Base-by-base conservation (phyloP, 2,329 filamentous ascomycete genomes). In the Oidium heveae region DNA sequence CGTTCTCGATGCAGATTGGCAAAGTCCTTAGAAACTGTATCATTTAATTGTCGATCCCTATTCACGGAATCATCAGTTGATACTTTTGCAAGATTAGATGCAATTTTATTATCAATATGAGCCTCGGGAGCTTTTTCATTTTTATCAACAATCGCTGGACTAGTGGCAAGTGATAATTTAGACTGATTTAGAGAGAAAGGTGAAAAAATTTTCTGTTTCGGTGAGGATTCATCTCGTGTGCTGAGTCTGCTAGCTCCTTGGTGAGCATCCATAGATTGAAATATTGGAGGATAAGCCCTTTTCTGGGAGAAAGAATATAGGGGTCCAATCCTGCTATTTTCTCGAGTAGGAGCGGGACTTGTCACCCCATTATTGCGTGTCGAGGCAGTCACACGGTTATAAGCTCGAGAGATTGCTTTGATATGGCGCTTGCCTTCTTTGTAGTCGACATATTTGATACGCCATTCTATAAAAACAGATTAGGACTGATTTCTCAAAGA, bases 361-460 rank as follows among this genome's bases (percentile, higher is more conserved):
- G 39, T 10, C n/a, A 2, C 10, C 57, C 28, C 28, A 32, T 32
- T 32, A 8, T 32, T 32, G 56, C 57, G 59, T 10, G 79, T 75
- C 0, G 76, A 75, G 56, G 70, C 67, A 57, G 75, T 71, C 65
- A 77, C 67, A 70, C 77, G 68, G 70, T 76, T 73, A 58, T 91
- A 74, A 56, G 86, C 86, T 58, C 82, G 77, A 24, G 74, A 69
- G 54, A 95, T 80, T 55, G 79, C 80, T 68, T 95, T 96, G 67
- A 96, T 74, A 65, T 87, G 82, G 70, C 95, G 95, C 70, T 96
- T 96, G 57, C 87, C 89, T 55, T 80, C 80, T 74, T 94, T 94
- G 73, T 96, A 96, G 68, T 95, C 79, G 61, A 96, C 75, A 67
- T 95, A 96, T 68, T 94, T 94, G 66, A 81, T 76, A 63, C 84